phyloP scores from a whole-genome alignment of 2,329 filamentous ascomycete species.

The Simplicillium sp. region DNA sequence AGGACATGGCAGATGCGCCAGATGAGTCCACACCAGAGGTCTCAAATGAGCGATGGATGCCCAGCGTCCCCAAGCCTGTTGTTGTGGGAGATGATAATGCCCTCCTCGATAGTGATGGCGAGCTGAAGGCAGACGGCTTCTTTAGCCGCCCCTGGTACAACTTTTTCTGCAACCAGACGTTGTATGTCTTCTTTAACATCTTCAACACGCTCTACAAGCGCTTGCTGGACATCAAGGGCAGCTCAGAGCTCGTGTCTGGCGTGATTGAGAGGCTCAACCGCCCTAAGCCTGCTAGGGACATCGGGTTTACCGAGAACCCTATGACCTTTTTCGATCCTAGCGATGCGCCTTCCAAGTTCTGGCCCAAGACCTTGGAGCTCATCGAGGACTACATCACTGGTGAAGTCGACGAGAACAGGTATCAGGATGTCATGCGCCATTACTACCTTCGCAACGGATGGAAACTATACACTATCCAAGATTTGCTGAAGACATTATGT shows the following conservation, averaged over 20 bases:
- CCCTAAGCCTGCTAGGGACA: constrained; percentile 70
- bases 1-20: constrained; percentile 57
- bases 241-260: constrained; percentile 61
- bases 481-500: constrained; percentile 72
- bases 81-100: constrained; percentile 43
- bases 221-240: constrained; percentile 73
- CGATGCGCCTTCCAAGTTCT: constrained; percentile 60
- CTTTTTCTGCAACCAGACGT: constrained; percentile 82
- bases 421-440: constrained; percentile 84
- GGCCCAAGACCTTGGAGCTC: constrained; percentile 74
- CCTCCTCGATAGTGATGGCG: constrained; percentile 48
- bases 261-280: constrained; percentile 66
- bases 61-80: constrained; percentile 45
- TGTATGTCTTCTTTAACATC: constrained; percentile 91
- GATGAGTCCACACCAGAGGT: constrained; percentile 54
- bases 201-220: constrained; percentile 87
- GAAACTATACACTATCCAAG: constrained; percentile 88
- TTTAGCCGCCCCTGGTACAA: constrained; percentile 77
- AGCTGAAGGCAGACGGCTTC: constrained; percentile 66
- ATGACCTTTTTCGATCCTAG: constrained; percentile 66
- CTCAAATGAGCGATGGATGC: constrained; percentile 56
- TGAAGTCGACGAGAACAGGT: constrained; percentile 71
- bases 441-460: constrained; percentile 89
- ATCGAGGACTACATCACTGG: constrained; percentile 79
- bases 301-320: constrained; percentile 73